Evolutionary conservation across 228 moss, liverwort and hornwort species (phyloP).

Genomic region (Sphagnum magellanicum): DNA sequence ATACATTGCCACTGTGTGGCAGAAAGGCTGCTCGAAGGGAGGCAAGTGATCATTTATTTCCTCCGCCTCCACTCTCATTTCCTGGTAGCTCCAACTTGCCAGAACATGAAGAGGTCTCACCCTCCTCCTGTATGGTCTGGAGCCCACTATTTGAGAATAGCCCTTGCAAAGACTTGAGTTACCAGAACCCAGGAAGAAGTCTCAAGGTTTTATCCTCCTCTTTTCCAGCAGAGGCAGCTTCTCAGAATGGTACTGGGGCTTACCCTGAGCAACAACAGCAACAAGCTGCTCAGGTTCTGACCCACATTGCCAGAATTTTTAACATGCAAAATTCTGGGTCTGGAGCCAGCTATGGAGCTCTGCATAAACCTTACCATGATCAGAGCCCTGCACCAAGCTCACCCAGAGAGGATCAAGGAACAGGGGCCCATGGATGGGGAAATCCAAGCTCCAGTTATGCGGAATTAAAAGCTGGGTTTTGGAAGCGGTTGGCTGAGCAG

Average conservation of each 20-base stretch:
- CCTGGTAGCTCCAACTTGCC: no score
- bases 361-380: no score
- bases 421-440: no score
- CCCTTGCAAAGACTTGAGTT: slow-evolving; percentile 1
- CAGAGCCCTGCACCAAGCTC: no score
- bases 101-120: background rate
- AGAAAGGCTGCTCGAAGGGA: background rate
- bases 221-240: background rate
- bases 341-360: no score
- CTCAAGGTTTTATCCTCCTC: background rate
- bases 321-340: no score
- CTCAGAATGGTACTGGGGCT: no score
- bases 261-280: no score
- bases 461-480: slow-evolving; percentile 15
- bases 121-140: slow-evolving; percentile 2
- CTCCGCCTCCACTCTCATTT: background rate
- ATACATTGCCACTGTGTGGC: background rate
- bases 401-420: no score
- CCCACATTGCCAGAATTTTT: slow-evolving; percentile 6
- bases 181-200: background rate
- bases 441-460: slow-evolving; percentile 6
- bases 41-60: slow-evolving; percentile 3
- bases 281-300: background rate
- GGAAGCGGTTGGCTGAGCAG: slow-evolving; percentile 16
- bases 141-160: slow-evolving; percentile 5